A percentile compares a stretch with the other conserved stretches of the same genome.
These are phyloP conservation scores for Prunus kanzakura DNA, from an alignment of 306 rosid genomes.

Conservation along the genomic window DNA sequence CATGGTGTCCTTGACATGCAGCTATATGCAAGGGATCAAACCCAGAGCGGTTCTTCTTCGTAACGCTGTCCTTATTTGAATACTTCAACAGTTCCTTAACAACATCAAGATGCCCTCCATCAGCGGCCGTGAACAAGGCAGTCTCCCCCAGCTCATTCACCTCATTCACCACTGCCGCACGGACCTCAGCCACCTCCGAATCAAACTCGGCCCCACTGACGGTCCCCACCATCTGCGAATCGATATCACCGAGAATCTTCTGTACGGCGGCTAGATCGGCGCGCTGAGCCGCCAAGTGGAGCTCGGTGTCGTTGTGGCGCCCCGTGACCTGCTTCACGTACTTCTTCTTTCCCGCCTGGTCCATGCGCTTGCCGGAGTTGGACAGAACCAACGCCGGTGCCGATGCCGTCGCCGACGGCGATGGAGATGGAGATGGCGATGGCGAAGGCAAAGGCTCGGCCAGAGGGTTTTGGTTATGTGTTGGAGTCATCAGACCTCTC, in stretches of 20 bases:
- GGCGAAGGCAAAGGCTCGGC: conserved; percentile 58
- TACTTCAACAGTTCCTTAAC: conserved; percentile 79
- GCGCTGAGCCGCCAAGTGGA: conserved; percentile 94
- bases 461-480: conserved; percentile 29
- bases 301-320: conserved; percentile 88
- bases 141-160: conserved; percentile 91
- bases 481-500: conserved; percentile 35
- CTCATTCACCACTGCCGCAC: conserved; percentile 78
- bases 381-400: conserved; percentile 94
- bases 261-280: conserved; percentile 87
- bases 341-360: conserved; percentile 93
- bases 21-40: conserved; percentile 89
- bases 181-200: conserved; percentile 86
- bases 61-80: conserved; percentile 50
- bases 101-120: conserved; percentile 74
- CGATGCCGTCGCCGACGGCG: conserved; percentile 55
- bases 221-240: conserved; percentile 66
- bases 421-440: conserved; percentile 78
- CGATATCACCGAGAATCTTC: conserved; percentile 77
- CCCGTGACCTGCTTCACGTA: conserved; percentile 99
- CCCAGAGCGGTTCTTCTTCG: conserved; percentile 65
- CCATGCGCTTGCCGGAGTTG: conserved; percentile 93
- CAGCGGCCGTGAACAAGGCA: conserved; percentile 85
- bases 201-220: conserved; percentile 57
- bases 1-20: conserved; percentile 85